A percentile compares a stretch with the other conserved stretches of the same genome.
Evolutionary conservation across 208 protist genomes (phyloP).

Genomic region (Crithidia brevicula): DNA sequence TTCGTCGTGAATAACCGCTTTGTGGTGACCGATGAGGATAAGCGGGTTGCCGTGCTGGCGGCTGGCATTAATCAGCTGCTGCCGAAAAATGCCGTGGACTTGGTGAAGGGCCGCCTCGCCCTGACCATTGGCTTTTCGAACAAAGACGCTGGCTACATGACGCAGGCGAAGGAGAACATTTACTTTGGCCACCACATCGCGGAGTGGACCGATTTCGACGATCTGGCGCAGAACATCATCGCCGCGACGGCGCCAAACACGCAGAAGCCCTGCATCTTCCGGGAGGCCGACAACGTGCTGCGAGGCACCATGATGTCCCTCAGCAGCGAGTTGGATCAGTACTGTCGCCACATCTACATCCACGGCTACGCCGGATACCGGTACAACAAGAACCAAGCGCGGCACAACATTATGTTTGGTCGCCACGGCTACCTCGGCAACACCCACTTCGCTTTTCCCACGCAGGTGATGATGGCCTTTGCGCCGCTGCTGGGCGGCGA

Average conservation of each 20-base stretch:
- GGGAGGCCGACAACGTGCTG: constrained; percentile 86
- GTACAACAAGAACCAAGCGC: constrained; percentile 81
- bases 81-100: constrained; percentile 68
- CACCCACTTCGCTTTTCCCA: constrained; percentile 77
- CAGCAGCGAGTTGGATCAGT: constrained; percentile 89
- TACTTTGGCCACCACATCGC: constrained; percentile 92
- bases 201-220: constrained; percentile 72
- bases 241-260: constrained; percentile 86
- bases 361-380: constrained; percentile 83
- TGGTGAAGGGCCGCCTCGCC: constrained; percentile 77
- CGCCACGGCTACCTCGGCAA: constrained; percentile 85
- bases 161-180: constrained; percentile 78
- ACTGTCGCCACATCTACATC: constrained; percentile 90
- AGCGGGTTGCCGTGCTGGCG: constrained; percentile 67
- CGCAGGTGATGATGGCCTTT: constrained; percentile 78
- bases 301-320: constrained; percentile 91
- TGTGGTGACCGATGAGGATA: constrained; percentile 76
- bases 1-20: constrained; percentile 84
- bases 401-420: constrained; percentile 89
- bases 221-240: constrained; percentile 85
- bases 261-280: constrained; percentile 84
- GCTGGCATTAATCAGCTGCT: constrained; percentile 79
- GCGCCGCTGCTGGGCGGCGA: constrained; percentile 61
- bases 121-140: constrained; percentile 91
- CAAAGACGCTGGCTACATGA: constrained; percentile 83